Conservation (phyloP, 1,284 basidiomycete species). For the Pholiota adiposa region DNA sequence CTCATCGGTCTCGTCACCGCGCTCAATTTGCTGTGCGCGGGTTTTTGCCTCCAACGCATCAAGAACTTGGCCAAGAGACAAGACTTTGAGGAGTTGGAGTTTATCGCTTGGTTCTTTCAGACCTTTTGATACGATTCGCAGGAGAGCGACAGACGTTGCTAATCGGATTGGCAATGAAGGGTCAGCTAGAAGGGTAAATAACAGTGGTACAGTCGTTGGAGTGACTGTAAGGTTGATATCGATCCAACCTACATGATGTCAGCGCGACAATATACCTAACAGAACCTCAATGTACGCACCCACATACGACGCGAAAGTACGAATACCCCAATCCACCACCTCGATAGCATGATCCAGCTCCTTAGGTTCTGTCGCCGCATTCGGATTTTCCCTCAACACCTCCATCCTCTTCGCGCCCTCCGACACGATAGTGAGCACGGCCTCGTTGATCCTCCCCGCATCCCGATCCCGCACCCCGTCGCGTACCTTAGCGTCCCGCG, state of each 20-base stretch:
- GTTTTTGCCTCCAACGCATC: slow-evolving; percentile 82
- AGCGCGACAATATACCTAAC: neutral
- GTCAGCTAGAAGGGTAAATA: slow-evolving; percentile 89
- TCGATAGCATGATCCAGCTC: slow-evolving; percentile 73
- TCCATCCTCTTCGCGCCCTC: slow-evolving; percentile 71
- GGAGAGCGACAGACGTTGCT: slow-evolving; percentile 81
- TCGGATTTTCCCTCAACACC: slow-evolving; percentile 54
- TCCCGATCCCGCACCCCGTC: slow-evolving; percentile 92
- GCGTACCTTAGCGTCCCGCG: slow-evolving; percentile 81
- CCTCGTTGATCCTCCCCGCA: slow-evolving; percentile 86
- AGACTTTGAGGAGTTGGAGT: slow-evolving; percentile 87
- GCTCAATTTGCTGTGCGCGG: slow-evolving; percentile 65
- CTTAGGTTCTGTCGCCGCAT: slow-evolving; percentile 41
- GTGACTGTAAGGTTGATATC: slow-evolving; percentile 97
- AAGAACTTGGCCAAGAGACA: slow-evolving; percentile 84
- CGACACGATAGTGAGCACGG: slow-evolving; percentile 83
- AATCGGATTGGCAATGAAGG: slow-evolving; percentile 79
- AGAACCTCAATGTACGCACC: slow-evolving; percentile 59
- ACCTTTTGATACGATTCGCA: slow-evolving; percentile 89
- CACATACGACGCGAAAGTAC: slow-evolving; percentile 93
- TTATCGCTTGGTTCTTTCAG: slow-evolving; percentile 93
- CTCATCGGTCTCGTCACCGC: slow-evolving; percentile 72
- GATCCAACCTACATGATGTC: slow-evolving; percentile 84
- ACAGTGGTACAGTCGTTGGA: slow-evolving; percentile 83
- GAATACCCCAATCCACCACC: slow-evolving; percentile 86